Evolutionary conservation across 2,329 filamentous ascomycete species (phyloP).

Genomic region (Penicillium thymicola): DNA sequence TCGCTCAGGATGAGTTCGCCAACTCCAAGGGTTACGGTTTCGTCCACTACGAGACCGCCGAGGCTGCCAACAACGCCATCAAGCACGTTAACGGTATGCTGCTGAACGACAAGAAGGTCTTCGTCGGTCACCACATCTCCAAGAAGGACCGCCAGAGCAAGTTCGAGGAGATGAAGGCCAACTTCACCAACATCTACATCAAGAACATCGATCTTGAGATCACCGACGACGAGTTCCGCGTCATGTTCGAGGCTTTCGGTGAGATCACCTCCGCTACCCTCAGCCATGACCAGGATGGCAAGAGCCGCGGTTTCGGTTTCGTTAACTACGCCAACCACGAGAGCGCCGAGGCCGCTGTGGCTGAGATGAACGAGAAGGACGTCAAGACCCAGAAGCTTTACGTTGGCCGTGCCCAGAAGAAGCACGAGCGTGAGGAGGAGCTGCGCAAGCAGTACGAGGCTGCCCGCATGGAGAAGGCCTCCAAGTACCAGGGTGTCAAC

Average conservation of each 20-base stretch:
- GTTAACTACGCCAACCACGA: constrained; percentile 95
- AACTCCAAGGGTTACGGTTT: constrained; percentile 99
- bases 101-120: constrained; percentile 99
- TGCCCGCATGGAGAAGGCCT: constrained; percentile 94
- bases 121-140: constrained; percentile 97
- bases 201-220: constrained; percentile 91
- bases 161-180: constrained; percentile 99
- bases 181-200: constrained; percentile 99
- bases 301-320: constrained; percentile 93
- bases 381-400: constrained; percentile 95
- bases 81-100: constrained; percentile 99
- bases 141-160: constrained; percentile 99
- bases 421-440: constrained; percentile 99
- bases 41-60: constrained; percentile 98
- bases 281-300: constrained; percentile 81
- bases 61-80: constrained; percentile 94
- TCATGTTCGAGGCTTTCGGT: constrained; percentile 86
- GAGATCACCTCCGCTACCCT: constrained; percentile 95
- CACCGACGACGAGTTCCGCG: constrained; percentile 90
- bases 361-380: constrained; percentile 86
- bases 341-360: constrained; percentile 78
- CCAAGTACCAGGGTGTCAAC: constrained; percentile 99
- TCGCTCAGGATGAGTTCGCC: constrained; percentile 93
- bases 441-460: constrained; percentile 98
- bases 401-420: constrained; percentile 98